These are phyloP conservation scores for Tilletia caries DNA, from an alignment of 1,284 basidiomycete genomes.

Conservation along the genomic window DNA sequence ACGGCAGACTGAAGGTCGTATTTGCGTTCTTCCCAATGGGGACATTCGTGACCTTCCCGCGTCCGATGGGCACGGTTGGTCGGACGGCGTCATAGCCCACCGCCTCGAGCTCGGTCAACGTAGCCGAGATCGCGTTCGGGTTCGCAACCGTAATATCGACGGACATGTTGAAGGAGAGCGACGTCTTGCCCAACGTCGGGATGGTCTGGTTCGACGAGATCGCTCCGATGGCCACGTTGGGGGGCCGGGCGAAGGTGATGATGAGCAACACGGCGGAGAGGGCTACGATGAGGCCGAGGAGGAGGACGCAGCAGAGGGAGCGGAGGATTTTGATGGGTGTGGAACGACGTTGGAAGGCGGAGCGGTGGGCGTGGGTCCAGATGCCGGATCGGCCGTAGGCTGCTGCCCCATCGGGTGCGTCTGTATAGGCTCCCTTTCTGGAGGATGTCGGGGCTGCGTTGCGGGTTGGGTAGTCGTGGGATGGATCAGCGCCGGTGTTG, in stretches of 20 bases:
- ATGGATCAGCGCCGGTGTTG: neutral
- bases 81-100: conserved; percentile 34
- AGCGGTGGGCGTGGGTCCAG: conserved; percentile 43
- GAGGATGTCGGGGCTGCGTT: neutral
- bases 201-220: conserved; percentile 25
- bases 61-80: conserved; percentile 30
- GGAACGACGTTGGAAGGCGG: conserved; percentile 35
- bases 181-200: conserved; percentile 23
- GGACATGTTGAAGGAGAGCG: conserved; percentile 41
- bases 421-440: neutral
- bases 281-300: conserved; percentile 38
- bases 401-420: conserved; percentile 12
- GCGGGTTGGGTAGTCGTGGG: neutral
- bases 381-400: conserved; percentile 40
- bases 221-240: conserved; percentile 42
- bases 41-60: conserved; percentile 58
- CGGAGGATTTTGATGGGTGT: conserved; percentile 35
- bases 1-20: conserved; percentile 78
- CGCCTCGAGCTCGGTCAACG: conserved; percentile 37
- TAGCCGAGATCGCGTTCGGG: conserved; percentile 48
- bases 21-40: conserved; percentile 66
- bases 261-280: conserved; percentile 42
- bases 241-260: conserved; percentile 43
- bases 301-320: conserved; percentile 38
- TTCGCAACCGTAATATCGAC: conserved; percentile 45